Evolutionary conservation across 805 yeast species (phyloP).

Genomic region (Saccharomycopsis sp.): DNA sequence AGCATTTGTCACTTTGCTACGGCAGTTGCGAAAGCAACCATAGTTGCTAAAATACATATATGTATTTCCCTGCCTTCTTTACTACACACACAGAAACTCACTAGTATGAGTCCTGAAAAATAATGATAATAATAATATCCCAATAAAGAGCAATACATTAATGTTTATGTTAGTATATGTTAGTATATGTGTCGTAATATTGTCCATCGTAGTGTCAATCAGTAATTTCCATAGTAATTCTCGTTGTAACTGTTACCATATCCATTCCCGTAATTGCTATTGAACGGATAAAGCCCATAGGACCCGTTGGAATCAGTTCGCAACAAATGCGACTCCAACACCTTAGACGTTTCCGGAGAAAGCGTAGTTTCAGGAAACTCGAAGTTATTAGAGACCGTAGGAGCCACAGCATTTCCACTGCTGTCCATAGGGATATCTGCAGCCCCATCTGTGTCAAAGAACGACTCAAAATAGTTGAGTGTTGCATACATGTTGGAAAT

Average conservation of each 20-base stretch:
- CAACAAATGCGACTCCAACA: not conserved
- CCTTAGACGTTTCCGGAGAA: slow-evolving; percentile 17
- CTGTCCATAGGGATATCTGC: not conserved
- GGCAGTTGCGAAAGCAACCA: too few species aligned
- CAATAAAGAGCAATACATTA: too few species aligned
- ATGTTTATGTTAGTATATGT: too few species aligned
- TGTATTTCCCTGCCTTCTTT: too few species aligned
- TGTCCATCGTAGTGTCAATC: too few species aligned
- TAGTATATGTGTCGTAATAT: too few species aligned
- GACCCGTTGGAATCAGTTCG: slow-evolving; percentile 13
- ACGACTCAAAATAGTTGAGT: slow-evolving; percentile 21
- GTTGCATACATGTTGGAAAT: slow-evolving; percentile 21
- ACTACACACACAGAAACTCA: too few species aligned
- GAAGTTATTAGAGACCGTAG: slow-evolving; percentile 3
- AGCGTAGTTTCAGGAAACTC: slow-evolving; percentile 11
- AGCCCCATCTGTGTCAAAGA: slow-evolving; percentile 17
- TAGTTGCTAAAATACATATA: too few species aligned
- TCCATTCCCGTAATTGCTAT: slow-evolving; percentile 15
- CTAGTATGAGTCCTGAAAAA: too few species aligned
- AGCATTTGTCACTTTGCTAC: too few species aligned
- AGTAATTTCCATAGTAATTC: too few species aligned
- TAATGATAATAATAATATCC: too few species aligned
- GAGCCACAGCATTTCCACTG: slow-evolving; percentile 3
- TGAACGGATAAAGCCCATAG: slow-evolving; percentile 15
- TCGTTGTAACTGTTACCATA: slow-evolving; percentile 7